Base-by-base conservation (phyloP, 2,329 filamentous ascomycete species). In the Madurella fahalii region DNA sequence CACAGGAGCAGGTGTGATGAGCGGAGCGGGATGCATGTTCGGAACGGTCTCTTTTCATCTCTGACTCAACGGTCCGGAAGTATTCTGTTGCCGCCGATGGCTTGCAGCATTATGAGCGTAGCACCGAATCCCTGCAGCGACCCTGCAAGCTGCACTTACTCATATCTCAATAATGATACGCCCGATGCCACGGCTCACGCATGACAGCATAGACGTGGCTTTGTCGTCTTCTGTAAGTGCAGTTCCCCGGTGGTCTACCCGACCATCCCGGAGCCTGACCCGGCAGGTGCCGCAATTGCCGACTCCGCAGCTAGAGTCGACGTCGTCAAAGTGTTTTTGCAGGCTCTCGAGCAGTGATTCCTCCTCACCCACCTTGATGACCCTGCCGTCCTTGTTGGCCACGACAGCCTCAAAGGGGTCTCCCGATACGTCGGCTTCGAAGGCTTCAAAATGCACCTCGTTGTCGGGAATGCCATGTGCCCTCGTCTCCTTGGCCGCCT, bases 401-500 rank as follows among this genome's bases (percentile, higher is more conserved):
- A 86, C 72, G 45, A 80, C 74, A 0, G 72, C 83, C 40, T 81
- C 78, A 58, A 86, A 87, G 0, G 82, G 77, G 60, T 85, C 81
- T 0, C 83, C 83, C 0, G 74, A 73, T 0, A 74, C 70, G 17
- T 78, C 74, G 1, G 78, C 77, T 1, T 71, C 69, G 57, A 86
- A 87, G 0, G 78, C 77, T 65, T 87, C 84, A 54, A 78, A 82
- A 64, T 86, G 83, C 1, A 85, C 71, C 40, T 83, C 80, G 0
- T 74, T 70, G 2, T 75, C 70, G 0, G 72, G 65, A 0, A 86
- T 69, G 0, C 74, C 71, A 9, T 70, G 69, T 8, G 66, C 67
- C 9, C 69, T 68, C 0, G 77, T 75, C 12, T 73, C 73, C 2
- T 61, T 61, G 17, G 64, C 64, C 0, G 79, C 76, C 42, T 76